Percentiles rank a stretch among this genome's conserved stretches.
phyloP scores from a whole-genome alignment of 2,329 filamentous ascomycete species.

The Mollisiaceae sp. region DNA sequence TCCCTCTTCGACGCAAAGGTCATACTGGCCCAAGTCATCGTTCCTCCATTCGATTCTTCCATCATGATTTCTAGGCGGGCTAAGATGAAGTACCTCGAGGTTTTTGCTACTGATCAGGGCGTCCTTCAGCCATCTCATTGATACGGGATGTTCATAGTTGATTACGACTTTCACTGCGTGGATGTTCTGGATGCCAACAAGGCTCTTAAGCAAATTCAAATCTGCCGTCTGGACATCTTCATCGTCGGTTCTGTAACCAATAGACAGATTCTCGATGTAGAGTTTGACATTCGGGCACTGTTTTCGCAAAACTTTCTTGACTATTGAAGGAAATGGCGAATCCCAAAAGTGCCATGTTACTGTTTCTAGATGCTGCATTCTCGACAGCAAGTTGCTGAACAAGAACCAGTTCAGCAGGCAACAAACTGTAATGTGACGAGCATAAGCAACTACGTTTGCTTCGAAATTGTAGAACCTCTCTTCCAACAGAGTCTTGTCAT shows the following conservation, averaged over 20 bases:
- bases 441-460: background rate
- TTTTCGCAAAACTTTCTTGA: background rate
- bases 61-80: background rate
- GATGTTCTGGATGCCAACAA: background rate
- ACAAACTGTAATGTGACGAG: background rate
- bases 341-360: conserved; percentile 9
- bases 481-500: background rate
- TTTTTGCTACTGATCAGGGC: conserved; percentile 8
- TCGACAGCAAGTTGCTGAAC: conserved; percentile 2
- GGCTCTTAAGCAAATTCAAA: conserved; percentile 8
- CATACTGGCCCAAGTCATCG: conserved; percentile 9
- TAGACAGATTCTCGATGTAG: background rate
- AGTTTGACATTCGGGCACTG: background rate
- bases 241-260: conserved; percentile 9
- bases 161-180: conserved; percentile 5
- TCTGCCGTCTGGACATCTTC: background rate
- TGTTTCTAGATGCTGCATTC: conserved; percentile 1
- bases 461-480: background rate
- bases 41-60: background rate
- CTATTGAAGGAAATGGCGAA: conserved; percentile 2
- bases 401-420: background rate
- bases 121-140: conserved; percentile 18
- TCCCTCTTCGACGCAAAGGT: conserved; percentile 9
- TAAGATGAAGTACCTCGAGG: conserved; percentile 5
- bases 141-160: conserved; percentile 10